Conservation (phyloP, 202 grass and related monocot species). For the Setaria italica region DNA sequence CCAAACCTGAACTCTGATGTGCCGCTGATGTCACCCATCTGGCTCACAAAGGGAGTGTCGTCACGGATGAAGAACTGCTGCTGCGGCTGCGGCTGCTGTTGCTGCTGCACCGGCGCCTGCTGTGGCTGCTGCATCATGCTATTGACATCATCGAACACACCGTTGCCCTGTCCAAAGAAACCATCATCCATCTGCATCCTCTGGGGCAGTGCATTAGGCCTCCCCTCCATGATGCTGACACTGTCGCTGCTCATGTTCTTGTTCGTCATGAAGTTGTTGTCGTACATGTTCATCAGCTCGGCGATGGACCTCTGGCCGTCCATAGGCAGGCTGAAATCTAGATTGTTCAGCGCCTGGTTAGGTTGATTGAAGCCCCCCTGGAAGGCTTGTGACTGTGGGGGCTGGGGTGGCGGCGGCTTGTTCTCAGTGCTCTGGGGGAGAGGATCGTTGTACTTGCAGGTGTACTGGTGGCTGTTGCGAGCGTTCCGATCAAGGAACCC, state of each 20-base stretch:
- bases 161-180: conserved; percentile 63
- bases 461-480: conserved; percentile 68
- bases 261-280: conserved; percentile 51
- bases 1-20: conserved; percentile 60
- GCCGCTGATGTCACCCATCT: conserved; percentile 49
- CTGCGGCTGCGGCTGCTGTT: conserved; percentile 45
- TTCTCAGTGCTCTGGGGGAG: conserved; percentile 56
- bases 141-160: conserved; percentile 55
- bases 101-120: conserved; percentile 40
- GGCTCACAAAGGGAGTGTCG: conserved; percentile 47
- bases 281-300: conserved; percentile 88
- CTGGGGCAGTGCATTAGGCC: conserved; percentile 49
- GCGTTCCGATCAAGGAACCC: conserved; percentile 79
- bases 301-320: conserved; percentile 74
- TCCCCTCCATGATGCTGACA: conserved; percentile 49
- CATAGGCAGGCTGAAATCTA: conserved; percentile 64
- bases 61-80: conserved; percentile 72
- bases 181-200: conserved; percentile 66
- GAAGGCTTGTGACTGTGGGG: conserved; percentile 52
- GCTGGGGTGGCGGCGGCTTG: conserved; percentile 44
- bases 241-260: conserved; percentile 49
- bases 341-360: conserved; percentile 48
- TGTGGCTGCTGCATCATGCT: conserved; percentile 67
- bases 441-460: conserved; percentile 71
- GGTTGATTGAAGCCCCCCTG: conserved; percentile 44